Base-by-base conservation (phyloP, 2,329 filamentous ascomycete genomes). In the Alternaria angustiovoidea region DNA sequence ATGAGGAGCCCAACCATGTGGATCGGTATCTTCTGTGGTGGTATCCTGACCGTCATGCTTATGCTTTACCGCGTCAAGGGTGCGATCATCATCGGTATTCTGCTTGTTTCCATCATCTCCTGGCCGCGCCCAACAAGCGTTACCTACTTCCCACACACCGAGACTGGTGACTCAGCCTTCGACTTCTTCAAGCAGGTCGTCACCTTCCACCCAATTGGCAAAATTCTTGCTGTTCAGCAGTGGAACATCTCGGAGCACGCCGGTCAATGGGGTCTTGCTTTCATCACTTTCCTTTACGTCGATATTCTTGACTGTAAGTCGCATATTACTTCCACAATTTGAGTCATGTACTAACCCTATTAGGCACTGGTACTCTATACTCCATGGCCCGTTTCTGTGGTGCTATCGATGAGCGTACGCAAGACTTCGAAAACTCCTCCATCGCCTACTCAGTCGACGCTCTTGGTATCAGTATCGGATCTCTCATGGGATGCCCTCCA, bases 181-280 rank as follows among this genome's bases (percentile, higher is more conserved):
- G 84, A 94, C 70, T 96, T 96, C 80, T 96, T 96, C 86, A 93
- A 91, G 78, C 86, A 93, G 75, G 91, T 96, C 2, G 92, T 94
- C 42, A 88, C 89, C 24, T 95, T 96, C 82, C 92, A 94, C 74
- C 86, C 88, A 6, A 96, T 96, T 74, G 75, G 84, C 62, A 85
- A 86, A 49, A 89, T 87, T 5, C 84, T 96, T 14, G 85, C 84
- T 34, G 92, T 89, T 1, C 91, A 93, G 73, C 81, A 92, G 58
- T 96, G 91, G 89, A 81, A 91, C 68, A 82, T 96, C 24, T 80
- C 84, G 7, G 83, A 83, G 5, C 88, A 92, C 58, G 88, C 90
- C 11, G 87, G 87, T 4, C 89, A 95, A 72, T 96, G 96, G 72
- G 91, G 90, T 28, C 84, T 95, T 51, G 93, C 93, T 0, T 88